These are phyloP conservation scores for Rubus parviflorus DNA, from an alignment of 306 rosid genomes.

Conservation along the genomic window DNA sequence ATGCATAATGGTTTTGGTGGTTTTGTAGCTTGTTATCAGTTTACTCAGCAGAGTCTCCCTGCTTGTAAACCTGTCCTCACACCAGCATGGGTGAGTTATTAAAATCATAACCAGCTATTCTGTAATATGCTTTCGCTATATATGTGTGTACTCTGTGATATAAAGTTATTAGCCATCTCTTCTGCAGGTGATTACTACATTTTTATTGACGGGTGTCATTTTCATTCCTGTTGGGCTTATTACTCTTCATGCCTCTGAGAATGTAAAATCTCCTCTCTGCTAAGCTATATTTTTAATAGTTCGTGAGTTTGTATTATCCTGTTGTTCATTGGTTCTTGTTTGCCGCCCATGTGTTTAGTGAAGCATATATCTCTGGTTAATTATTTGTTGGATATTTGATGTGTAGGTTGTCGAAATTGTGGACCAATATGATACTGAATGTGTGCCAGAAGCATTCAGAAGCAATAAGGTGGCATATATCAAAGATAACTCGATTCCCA, in stretches of 20 bases:
- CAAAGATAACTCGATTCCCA: slow-evolving; percentile 61
- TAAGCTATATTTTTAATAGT: background rate
- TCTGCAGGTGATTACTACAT: slow-evolving; percentile 75
- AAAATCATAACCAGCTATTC: slow-evolving; percentile 26
- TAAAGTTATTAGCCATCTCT: slow-evolving; percentile 30
- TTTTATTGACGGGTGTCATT: slow-evolving; percentile 58
- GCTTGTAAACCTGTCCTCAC: slow-evolving; percentile 95
- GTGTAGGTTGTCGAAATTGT: slow-evolving; percentile 85
- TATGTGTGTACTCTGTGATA: slow-evolving; percentile 13
- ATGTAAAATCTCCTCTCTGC: slow-evolving; percentile 44
- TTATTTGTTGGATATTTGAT: slow-evolving; percentile 27
- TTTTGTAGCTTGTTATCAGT: slow-evolving; percentile 63
- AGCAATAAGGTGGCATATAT: slow-evolving; percentile 76
- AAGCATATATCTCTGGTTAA: background rate
- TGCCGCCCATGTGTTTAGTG: background rate
- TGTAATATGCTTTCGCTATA: slow-evolving; percentile 3
- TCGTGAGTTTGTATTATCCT: background rate
- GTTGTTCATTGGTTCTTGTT: slow-evolving; percentile 16
- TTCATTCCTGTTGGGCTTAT: slow-evolving; percentile 86
- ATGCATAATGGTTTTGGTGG: slow-evolving; percentile 20
- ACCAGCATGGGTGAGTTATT: slow-evolving; percentile 75
- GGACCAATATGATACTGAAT: slow-evolving; percentile 74
- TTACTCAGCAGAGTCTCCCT: slow-evolving; percentile 91
- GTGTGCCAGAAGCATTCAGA: slow-evolving; percentile 62
- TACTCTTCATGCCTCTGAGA: slow-evolving; percentile 62